phyloP scores from a whole-genome alignment of 345 rosid species.

The Reutealis trisperma region DNA sequence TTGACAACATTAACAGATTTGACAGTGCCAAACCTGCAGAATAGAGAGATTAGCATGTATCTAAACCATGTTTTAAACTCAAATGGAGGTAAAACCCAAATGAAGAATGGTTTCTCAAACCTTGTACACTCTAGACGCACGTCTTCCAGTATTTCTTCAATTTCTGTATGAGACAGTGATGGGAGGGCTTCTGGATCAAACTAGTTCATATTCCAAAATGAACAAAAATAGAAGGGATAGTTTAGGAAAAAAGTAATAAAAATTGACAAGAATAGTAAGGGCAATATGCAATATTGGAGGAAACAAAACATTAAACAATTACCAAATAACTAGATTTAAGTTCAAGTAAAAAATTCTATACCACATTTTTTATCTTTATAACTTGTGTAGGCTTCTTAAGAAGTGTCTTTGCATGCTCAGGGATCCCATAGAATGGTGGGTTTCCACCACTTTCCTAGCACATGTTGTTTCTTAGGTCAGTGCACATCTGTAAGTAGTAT shows the following conservation, averaged over 20 bases:
- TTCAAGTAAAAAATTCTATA: slow-evolving; percentile 29
- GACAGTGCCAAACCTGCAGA: slow-evolving; percentile 88
- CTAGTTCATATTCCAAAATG: slow-evolving; percentile 32
- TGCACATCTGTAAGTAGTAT: not conserved
- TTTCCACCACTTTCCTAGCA: slow-evolving; percentile 51
- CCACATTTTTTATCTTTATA: slow-evolving; percentile 85
- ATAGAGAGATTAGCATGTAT: slow-evolving; percentile 13
- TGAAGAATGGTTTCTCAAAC: slow-evolving; percentile 38
- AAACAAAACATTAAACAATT: not conserved
- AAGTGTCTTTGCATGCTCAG: slow-evolving; percentile 77
- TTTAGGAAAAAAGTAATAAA: slow-evolving; percentile 18
- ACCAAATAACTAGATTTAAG: not conserved
- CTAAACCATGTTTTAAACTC: slow-evolving; percentile 4
- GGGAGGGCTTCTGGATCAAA: slow-evolving; percentile 53
- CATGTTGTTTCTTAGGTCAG: slow-evolving; percentile 31
- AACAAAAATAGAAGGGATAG: not conserved
- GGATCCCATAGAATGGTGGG: slow-evolving; percentile 55
- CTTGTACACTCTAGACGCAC: slow-evolving; percentile 85
- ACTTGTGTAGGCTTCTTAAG: slow-evolving; percentile 72
- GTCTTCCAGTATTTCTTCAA: slow-evolving; percentile 84
- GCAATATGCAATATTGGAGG: not conserved
- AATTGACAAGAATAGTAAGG: not conserved
- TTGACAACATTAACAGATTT: slow-evolving; percentile 68
- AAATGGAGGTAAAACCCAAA: slow-evolving; percentile 15
- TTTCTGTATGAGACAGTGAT: slow-evolving; percentile 53